Conservation (phyloP, 257 asterid species). For the Linderniella brevidens region DNA sequence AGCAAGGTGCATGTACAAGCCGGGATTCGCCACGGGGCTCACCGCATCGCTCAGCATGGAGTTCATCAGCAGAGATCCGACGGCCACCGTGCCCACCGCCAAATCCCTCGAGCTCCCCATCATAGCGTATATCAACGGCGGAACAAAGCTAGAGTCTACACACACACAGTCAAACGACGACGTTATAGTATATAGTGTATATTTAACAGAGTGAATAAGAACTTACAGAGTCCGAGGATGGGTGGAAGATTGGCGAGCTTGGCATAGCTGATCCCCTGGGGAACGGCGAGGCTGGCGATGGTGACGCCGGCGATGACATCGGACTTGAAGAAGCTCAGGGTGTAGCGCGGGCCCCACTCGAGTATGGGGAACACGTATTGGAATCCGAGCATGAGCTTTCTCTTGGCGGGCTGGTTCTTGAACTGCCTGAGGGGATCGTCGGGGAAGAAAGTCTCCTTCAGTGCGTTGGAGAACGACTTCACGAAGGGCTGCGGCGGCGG, state of each 20-base stretch:
- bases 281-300: conserved; percentile 91
- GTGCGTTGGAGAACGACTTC: conserved; percentile 21
- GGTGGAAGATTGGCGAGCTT: conserved; percentile 90
- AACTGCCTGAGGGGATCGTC: conserved; percentile 57
- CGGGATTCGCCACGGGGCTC: conserved; percentile 24
- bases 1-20: conserved; percentile 46
- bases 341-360: conserved; percentile 80
- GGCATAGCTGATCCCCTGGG: conserved; percentile 95
- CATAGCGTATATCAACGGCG: conserved; percentile 40
- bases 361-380: conserved; percentile 73
- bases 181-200: no score
- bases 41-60: conserved; percentile 45
- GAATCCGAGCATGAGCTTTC: conserved; percentile 33
- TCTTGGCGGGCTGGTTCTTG: conserved; percentile 33
- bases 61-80: conserved; percentile 42
- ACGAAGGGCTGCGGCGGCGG: conserved; percentile 49
- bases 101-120: conserved; percentile 66
- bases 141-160: conserved; percentile 52
- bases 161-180: not conserved
- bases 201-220: no score
- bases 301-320: conserved; percentile 87
- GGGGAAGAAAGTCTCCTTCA: conserved; percentile 47
- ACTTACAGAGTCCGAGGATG: conserved; percentile 80
- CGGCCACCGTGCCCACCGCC: conserved; percentile 64
- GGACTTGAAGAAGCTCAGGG: conserved; percentile 32